phyloP scores from a whole-genome alignment of 2,329 filamentous ascomycete species.

The Pyrenophora graminea region DNA sequence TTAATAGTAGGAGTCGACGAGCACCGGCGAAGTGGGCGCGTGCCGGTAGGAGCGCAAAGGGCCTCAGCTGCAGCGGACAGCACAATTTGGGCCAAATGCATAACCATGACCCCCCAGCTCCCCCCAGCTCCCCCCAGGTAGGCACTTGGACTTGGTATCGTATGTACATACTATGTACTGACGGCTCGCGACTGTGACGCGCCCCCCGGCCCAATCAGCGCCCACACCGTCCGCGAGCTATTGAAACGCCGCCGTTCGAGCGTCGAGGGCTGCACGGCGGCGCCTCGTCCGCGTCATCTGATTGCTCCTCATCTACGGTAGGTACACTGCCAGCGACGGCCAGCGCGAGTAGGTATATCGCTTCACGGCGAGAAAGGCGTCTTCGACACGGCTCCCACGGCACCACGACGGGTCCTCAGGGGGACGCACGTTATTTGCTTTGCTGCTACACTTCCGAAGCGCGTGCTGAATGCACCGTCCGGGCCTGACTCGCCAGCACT shows the following conservation, averaged over 20 bases:
- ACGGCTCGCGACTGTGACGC: conserved; percentile 15
- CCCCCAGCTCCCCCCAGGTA: background rate
- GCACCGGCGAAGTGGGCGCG: conserved; percentile 13
- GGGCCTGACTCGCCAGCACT: conserved; percentile 25
- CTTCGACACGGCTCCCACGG: background rate
- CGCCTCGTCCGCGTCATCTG: conserved; percentile 7
- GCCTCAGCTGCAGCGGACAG: background rate
- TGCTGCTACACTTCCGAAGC: conserved; percentile 14
- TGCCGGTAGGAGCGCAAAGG: conserved; percentile 19
- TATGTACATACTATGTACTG: too few species aligned
- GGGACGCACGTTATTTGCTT: conserved; percentile 11
- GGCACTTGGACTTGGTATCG: too few species aligned
- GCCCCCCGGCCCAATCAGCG: conserved; percentile 11
- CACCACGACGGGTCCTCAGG: background rate
- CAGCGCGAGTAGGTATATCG: background rate
- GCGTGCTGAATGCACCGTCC: conserved; percentile 15
- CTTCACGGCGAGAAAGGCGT: background rate
- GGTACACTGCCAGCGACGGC: background rate
- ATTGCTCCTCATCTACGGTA: conserved; percentile 5
- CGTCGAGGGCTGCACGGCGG: background rate
- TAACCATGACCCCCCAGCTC: conserved; percentile 7
- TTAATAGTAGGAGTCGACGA: background rate
- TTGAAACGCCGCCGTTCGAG: conserved; percentile 1
- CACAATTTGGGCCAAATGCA: conserved; percentile 16
- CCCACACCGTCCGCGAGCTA: background rate